Evolutionary conservation across 2,329 filamentous ascomycete genomes (phyloP), one percentile per base, ranked within the genome.

Genomic region (Shiraia bambusicola): DNA sequence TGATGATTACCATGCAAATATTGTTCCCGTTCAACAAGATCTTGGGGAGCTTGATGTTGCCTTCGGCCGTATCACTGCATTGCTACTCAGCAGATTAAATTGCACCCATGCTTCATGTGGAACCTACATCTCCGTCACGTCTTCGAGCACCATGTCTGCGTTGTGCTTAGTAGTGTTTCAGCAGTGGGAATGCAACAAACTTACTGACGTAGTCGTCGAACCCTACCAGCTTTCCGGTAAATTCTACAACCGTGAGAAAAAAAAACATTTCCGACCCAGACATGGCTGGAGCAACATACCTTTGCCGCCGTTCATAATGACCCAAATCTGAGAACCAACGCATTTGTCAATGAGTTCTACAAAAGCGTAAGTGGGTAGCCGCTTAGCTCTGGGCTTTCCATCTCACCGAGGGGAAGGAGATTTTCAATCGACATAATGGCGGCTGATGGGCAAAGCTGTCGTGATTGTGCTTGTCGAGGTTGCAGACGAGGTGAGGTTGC

Each of bases 191-290:
- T 12, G 3, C 28, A 11, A 1, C 34, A 31, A 62, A 95, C 92
- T 76, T 79, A 96, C 91, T 98, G 80, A 98, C 93, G 76, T 97
- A 98, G 80, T 98, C 93, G 69, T 98, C 93, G 63, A 98, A 98
- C 2, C 93, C 93, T 40, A 95, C 81, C 17, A 98, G 79, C 6
- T 89, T 96, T 40, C 93, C 93, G 57, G 87, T 88, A 74, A 98
- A 98, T 72, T 98, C 93, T 97, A 66, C 31, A 6, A 22, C 22
- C 26, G 57, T 35, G 56, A 48, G 19, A 28, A 10, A 25, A 56
- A 48, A 17, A 28, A 10, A 25, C 22, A 11, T 22, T 10, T 32
- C 17, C 5, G 14, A 19, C 4, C 12, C 19, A 22, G 8, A 22
- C 19, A 22, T 5, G 22, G 17, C 13, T 16, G 17, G 25, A 19